These are phyloP conservation scores for Hypoxylon fragiforme DNA, from an alignment of 495 filamentous ascomycete species.

Conservation along the genomic window DNA sequence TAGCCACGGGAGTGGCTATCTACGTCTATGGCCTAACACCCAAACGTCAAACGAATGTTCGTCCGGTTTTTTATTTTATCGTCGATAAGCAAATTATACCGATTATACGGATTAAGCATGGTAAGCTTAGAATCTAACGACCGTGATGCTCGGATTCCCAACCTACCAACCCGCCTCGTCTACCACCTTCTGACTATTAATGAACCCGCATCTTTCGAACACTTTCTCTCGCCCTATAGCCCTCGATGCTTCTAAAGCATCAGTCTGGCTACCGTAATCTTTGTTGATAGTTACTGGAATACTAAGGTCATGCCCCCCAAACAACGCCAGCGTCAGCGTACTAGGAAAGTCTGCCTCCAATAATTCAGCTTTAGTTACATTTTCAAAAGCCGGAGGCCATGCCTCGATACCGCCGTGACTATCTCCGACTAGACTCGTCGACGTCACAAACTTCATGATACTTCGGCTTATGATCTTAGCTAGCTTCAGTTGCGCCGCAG, in stretches of 20 bases:
- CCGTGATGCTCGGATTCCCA: too few relatives aligned
- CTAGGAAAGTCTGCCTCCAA: conserved; percentile 5
- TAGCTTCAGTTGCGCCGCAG: not conserved
- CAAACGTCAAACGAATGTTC: too few relatives aligned
- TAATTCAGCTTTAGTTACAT: not conserved
- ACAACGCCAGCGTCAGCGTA: not conserved
- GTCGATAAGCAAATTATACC: too few relatives aligned
- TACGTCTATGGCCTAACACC: too few relatives aligned
- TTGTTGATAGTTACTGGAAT: conserved; percentile 3
- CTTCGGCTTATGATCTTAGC: conserved; percentile 3
- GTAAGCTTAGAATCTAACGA: too few relatives aligned
- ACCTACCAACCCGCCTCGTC: not conserved
- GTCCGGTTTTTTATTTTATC: too few relatives aligned
- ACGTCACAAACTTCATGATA: conserved; percentile 12
- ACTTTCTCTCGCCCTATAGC: conserved; percentile 13
- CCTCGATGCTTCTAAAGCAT: not conserved
- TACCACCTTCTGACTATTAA: conserved; percentile 12
- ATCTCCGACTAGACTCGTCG: not conserved
- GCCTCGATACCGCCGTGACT: not conserved
- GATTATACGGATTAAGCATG: too few relatives aligned
- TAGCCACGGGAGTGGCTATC: too few relatives aligned
- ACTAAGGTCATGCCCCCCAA: conserved; percentile 1
- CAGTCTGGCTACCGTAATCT: not conserved
- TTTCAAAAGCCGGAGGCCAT: conserved; percentile 7
- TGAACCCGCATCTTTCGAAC: conserved; percentile 16